Percentiles rank a stretch among this genome's conserved stretches.
phyloP scores from a whole-genome alignment of 23 red algal genomes.

The Gracilaria caudata region DNA sequence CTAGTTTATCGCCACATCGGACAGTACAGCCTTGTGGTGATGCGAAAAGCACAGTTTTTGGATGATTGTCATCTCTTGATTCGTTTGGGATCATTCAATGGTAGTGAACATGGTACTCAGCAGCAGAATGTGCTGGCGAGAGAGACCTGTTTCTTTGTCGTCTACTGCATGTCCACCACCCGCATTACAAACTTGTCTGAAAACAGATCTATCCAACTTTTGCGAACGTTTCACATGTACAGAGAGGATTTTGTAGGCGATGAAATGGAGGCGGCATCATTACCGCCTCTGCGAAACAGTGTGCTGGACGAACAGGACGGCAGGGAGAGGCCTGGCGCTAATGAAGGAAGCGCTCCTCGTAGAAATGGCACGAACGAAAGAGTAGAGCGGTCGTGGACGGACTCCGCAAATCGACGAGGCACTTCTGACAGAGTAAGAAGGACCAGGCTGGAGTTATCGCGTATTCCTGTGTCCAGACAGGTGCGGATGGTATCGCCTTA shows the following conservation, averaged over 20 bases:
- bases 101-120: constrained; percentile 4
- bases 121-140: background rate
- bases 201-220: constrained; percentile 53
- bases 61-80: constrained; percentile 78
- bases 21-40: constrained; percentile 67
- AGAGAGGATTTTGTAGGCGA: constrained; percentile 47
- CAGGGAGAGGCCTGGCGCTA: background rate
- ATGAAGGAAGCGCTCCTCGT: background rate
- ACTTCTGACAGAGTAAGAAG: constrained; percentile 8
- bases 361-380: background rate
- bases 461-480: constrained; percentile 64
- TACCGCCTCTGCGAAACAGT: constrained; percentile 21
- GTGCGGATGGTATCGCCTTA: constrained; percentile 60
- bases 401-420: background rate
- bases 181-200: constrained; percentile 57
- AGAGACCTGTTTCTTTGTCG: constrained; percentile 64
- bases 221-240: constrained; percentile 33
- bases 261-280: constrained; percentile 23
- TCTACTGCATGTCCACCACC: constrained; percentile 65
- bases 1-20: constrained; percentile 51
- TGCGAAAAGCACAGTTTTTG: constrained; percentile 82
- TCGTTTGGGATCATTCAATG: constrained; percentile 57
- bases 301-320: background rate
- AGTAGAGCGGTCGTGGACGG: background rate
- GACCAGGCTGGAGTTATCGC: constrained; percentile 35